phyloP scores from a whole-genome alignment of 352 stramenopile species.

The Phytophthora sp. region DNA sequence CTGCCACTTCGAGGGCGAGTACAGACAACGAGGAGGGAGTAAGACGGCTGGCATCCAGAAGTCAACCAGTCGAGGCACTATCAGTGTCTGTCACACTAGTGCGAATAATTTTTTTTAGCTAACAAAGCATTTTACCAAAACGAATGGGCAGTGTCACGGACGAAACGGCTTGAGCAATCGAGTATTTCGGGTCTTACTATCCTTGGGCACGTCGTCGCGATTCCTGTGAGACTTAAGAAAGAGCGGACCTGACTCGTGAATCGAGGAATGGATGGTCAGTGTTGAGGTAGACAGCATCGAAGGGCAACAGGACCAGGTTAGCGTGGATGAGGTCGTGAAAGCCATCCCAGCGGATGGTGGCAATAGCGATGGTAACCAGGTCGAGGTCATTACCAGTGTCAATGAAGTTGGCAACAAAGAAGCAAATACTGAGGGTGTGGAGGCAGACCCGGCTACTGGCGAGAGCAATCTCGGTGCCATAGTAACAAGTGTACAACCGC shows the following conservation, averaged over 20 bases:
- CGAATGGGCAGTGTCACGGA: not conserved
- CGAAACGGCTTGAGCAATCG: slow-evolving; percentile 28
- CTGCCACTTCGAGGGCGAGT: not conserved
- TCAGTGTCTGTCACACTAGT: slow-evolving; percentile 17
- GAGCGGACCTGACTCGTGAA: not conserved
- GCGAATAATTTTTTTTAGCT: slow-evolving; percentile 18
- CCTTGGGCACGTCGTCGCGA: not conserved
- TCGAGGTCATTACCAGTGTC: not conserved
- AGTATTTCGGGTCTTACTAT: slow-evolving; percentile 21
- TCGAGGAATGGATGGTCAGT: slow-evolving; percentile 30
- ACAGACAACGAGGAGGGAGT: not conserved
- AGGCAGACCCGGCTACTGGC: too few relatives aligned
- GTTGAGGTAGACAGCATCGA: slow-evolving; percentile 11
- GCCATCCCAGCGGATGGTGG: too few relatives aligned
- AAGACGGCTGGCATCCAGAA: slow-evolving; percentile 3
- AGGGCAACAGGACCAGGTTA: slow-evolving; percentile 11
- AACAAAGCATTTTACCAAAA: slow-evolving; percentile 3
- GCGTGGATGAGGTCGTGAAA: slow-evolving; percentile 1
- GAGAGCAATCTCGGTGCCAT: too few relatives aligned
- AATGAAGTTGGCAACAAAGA: not conserved
- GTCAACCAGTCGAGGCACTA: not conserved
- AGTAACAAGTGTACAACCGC: too few relatives aligned
- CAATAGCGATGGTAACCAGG: not conserved
- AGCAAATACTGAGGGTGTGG: too few relatives aligned
- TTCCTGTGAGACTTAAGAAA: slow-evolving; percentile 1